Evolutionary conservation across 2,329 filamentous ascomycete species (phyloP).

Genomic region (Trichoderma lentiforme): DNA sequence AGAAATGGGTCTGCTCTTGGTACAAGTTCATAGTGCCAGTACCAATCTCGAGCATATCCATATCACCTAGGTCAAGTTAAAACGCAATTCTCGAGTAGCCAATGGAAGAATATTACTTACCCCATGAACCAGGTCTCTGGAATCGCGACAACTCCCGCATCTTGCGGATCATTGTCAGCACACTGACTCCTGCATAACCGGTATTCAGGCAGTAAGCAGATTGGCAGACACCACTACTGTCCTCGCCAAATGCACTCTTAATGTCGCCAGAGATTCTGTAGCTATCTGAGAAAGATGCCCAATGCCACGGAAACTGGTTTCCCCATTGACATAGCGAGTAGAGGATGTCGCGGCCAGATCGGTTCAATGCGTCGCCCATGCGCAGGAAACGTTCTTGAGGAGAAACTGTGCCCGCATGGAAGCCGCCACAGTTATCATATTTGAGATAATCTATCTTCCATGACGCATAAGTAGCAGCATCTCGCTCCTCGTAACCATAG

Average conservation of each 20-base stretch:
- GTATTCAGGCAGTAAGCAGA: background rate
- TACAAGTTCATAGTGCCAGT: background rate
- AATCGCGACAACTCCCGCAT: background rate
- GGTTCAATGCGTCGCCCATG: background rate
- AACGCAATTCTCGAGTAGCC: background rate
- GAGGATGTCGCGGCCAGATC: background rate
- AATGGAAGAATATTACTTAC: background rate
- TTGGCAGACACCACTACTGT: background rate
- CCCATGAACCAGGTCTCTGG: background rate
- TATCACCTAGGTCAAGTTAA: background rate
- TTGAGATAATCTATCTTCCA: background rate
- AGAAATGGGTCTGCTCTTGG: background rate
- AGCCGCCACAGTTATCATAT: background rate
- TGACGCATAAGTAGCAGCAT: background rate
- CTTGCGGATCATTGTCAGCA: background rate
- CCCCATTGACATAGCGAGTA: background rate
- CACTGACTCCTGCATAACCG: background rate
- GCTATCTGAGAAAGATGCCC: background rate
- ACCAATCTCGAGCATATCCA: background rate
- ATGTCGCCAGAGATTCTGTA: background rate
- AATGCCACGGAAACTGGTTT: background rate
- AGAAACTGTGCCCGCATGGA: background rate
- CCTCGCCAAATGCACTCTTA: background rate
- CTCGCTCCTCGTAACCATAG: background rate
- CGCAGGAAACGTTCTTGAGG: background rate